These are phyloP conservation scores for Pleurotus cornucopiae DNA, from an alignment of 768 basidiomycete species.

Conservation along the genomic window DNA sequence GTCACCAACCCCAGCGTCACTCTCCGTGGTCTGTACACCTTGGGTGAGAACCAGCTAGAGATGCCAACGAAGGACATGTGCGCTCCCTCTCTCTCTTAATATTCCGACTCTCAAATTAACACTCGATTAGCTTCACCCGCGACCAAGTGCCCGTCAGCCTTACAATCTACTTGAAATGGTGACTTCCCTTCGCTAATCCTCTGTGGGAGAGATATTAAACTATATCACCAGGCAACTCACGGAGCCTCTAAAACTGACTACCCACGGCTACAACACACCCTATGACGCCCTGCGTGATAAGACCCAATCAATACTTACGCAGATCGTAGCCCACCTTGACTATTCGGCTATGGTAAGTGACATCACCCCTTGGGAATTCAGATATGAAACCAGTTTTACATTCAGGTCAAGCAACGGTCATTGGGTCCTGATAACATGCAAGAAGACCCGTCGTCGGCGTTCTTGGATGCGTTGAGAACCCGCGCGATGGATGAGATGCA, in stretches of 20 bases:
- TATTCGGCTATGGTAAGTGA: conserved; percentile 38
- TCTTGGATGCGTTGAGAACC: conserved; percentile 76
- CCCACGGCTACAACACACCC: conserved; percentile 81
- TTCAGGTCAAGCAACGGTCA: conserved; percentile 70
- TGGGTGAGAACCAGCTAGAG: conserved; percentile 81
- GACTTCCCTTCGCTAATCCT: neutral
- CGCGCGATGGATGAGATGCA: conserved; percentile 88
- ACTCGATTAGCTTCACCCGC: conserved; percentile 59
- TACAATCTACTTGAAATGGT: conserved; percentile 79
- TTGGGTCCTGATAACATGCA: conserved; percentile 73
- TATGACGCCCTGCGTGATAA: conserved; percentile 78
- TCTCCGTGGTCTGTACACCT: conserved; percentile 72
- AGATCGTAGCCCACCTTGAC: conserved; percentile 76
- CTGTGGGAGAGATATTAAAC: too few species aligned
- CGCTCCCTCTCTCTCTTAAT: conserved; percentile 17
- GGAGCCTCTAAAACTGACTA: conserved; percentile 61
- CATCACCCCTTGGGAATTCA: too few species aligned
- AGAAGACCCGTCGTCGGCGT: conserved; percentile 72
- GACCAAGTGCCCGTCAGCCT: conserved; percentile 85
- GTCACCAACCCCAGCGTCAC: conserved; percentile 84
- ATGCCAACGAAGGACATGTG: conserved; percentile 88
- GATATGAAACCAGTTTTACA: too few species aligned
- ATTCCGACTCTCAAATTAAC: neutral
- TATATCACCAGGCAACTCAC: conserved; percentile 31
- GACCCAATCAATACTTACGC: conserved; percentile 82